Evolutionary conservation across 768 basidiomycete genomes (phyloP).

Genomic region (Pisolithus orientalis): DNA sequence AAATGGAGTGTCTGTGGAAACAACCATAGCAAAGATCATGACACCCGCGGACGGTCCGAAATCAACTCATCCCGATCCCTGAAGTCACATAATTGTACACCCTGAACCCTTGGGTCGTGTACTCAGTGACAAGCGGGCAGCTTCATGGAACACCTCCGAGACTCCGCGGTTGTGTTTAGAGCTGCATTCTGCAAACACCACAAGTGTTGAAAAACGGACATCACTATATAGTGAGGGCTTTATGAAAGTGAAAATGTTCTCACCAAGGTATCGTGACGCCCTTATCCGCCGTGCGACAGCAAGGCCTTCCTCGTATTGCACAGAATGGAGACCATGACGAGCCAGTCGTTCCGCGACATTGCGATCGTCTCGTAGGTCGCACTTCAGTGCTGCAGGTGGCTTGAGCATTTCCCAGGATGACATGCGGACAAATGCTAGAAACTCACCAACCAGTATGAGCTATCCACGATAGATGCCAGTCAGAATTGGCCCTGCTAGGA

Average conservation of each 20-base stretch:
- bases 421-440: not conserved
- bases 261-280: constrained; percentile 88
- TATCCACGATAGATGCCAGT: constrained; percentile 19
- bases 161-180: constrained; percentile 97
- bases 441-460: constrained; percentile 87
- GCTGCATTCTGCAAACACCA: constrained; percentile 69
- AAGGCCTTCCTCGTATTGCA: constrained; percentile 91
- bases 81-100: constrained; percentile 55
- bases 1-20: too few relatives aligned
- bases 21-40: too few relatives aligned
- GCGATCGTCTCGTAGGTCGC: constrained; percentile 86
- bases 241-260: constrained; percentile 16
- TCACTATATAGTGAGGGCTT: not conserved
- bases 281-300: constrained; percentile 86
- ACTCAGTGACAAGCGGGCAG: constrained; percentile 76
- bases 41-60: not conserved
- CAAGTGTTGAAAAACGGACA: not conserved
- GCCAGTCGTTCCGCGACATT: constrained; percentile 65
- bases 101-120: constrained; percentile 64
- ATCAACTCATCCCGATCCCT: not conserved
- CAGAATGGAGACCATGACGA: constrained; percentile 61
- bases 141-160: constrained; percentile 88
- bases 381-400: constrained; percentile 70
- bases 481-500: constrained; percentile 5
- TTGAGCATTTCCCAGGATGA: constrained; percentile 8